These are phyloP conservation scores for Themeda triandra DNA, from an alignment of 176 grass and related monocot species.

Conservation along the genomic window DNA sequence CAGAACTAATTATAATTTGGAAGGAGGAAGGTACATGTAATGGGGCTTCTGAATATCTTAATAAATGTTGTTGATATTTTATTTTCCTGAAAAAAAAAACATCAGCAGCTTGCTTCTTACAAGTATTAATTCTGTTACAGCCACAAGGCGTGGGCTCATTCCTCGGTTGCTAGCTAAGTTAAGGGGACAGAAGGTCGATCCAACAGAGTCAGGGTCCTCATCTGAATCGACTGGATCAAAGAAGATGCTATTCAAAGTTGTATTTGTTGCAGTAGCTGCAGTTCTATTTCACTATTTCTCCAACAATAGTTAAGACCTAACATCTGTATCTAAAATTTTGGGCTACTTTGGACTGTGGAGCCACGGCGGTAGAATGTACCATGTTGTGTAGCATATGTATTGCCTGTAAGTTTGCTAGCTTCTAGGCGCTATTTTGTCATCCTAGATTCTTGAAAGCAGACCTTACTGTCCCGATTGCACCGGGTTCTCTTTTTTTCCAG, in stretches of 20 bases:
- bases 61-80: not conserved
- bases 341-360: not conserved
- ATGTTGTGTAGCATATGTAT: slow-evolving; percentile 23
- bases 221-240: slow-evolving; percentile 15
- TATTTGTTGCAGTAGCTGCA: slow-evolving; percentile 31
- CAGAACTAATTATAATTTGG: not conserved
- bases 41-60: not conserved
- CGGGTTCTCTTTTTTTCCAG: not conserved
- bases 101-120: not conserved
- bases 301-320: slow-evolving; percentile 30
- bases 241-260: slow-evolving; percentile 47
- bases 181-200: slow-evolving; percentile 27
- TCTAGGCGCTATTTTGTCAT: not conserved
- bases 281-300: slow-evolving; percentile 35
- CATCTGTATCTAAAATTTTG: slow-evolving; percentile 6
- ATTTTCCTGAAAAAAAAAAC: not conserved
- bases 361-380: slow-evolving; percentile 13
- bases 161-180: slow-evolving; percentile 37
- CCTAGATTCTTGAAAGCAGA: not conserved
- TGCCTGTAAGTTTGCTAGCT: slow-evolving; percentile 23
- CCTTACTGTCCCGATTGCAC: not conserved
- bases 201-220: slow-evolving; percentile 16
- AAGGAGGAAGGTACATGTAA: not conserved
- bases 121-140: slow-evolving; percentile 20
- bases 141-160: slow-evolving; percentile 28